Evolutionary conservation across 2,329 filamentous ascomycete genomes (phyloP).

Genomic region (Penicillium capsulatum): DNA sequence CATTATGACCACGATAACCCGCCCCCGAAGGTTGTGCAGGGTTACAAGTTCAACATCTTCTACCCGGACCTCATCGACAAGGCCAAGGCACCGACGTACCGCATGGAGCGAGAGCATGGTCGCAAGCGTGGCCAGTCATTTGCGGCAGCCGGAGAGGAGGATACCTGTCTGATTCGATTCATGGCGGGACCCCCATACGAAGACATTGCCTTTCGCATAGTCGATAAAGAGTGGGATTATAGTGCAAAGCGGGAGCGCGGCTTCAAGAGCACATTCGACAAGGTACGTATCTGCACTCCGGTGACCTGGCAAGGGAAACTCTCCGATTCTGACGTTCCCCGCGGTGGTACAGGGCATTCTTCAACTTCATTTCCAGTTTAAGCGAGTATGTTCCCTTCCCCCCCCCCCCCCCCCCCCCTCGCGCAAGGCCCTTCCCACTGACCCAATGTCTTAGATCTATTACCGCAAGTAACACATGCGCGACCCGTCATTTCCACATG

Average conservation of each 20-base stretch:
- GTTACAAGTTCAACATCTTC: conserved; percentile 99
- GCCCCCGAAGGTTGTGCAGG: conserved; percentile 94
- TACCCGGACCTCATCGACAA: conserved; percentile 97
- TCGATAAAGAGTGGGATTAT: conserved; percentile 99
- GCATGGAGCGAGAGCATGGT: conserved; percentile 90
- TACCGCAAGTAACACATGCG: conserved; percentile 44
- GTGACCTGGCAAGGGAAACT: not conserved
- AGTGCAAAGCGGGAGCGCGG: conserved; percentile 91
- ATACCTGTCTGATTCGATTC: conserved; percentile 94
- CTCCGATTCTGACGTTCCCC: conserved; percentile 6
- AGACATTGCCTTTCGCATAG: conserved; percentile 93
- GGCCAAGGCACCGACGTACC: conserved; percentile 88
- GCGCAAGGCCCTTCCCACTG: conserved; percentile 1
- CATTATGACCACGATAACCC: conserved; percentile 99
- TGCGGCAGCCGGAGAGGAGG: conserved; percentile 88
- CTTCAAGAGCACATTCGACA: conserved; percentile 95
- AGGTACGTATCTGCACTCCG: conserved; percentile 56
- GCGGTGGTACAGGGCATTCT: conserved; percentile 67
- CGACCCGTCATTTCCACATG: conserved; percentile 16
- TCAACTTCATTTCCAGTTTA: conserved; percentile 97
- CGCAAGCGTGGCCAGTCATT: conserved; percentile 86
- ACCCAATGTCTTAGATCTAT: conserved; percentile 38
- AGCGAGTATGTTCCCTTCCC: conserved; percentile 64
- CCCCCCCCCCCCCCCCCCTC: not conserved
- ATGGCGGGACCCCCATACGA: conserved; percentile 93